phyloP scores from a whole-genome alignment of 108 stramenopile species.

The Schizochytrium sp. region DNA sequence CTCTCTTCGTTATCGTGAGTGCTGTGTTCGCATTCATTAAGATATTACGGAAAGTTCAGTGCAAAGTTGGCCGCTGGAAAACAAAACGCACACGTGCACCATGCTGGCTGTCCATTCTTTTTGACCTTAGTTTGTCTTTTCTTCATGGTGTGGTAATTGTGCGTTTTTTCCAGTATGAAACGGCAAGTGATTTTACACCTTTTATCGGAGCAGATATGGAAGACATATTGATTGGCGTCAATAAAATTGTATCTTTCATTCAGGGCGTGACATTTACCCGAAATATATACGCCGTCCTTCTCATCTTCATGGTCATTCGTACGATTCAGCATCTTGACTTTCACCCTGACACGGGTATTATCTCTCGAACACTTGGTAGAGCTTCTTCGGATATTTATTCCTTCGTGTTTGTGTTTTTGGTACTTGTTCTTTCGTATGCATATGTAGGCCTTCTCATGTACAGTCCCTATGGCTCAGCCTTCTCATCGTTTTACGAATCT shows the following conservation, averaged over 20 bases:
- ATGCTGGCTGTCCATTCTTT: background rate
- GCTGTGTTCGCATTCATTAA: background rate
- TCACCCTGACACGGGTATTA: slow-evolving; percentile 3
- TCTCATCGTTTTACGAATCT: background rate
- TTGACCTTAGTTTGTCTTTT: background rate
- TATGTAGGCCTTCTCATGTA: background rate
- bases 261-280: background rate
- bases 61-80: background rate
- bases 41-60: background rate
- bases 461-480: slow-evolving; percentile 6
- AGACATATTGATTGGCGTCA: background rate
- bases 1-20: background rate
- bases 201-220: background rate
- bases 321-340: slow-evolving; percentile 20
- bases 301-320: slow-evolving; percentile 36
- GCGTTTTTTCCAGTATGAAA: background rate
- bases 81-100: background rate
- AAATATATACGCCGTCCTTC: slow-evolving; percentile 1
- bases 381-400: slow-evolving; percentile 15
- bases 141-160: background rate
- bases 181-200: background rate
- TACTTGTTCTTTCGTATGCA: slow-evolving; percentile 25
- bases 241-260: background rate
- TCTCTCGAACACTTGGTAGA: background rate
- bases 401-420: slow-evolving; percentile 23